phyloP scores from a whole-genome alignment of 192 early-diverging fungal genomes.

The Umbelopsis sp. region DNA sequence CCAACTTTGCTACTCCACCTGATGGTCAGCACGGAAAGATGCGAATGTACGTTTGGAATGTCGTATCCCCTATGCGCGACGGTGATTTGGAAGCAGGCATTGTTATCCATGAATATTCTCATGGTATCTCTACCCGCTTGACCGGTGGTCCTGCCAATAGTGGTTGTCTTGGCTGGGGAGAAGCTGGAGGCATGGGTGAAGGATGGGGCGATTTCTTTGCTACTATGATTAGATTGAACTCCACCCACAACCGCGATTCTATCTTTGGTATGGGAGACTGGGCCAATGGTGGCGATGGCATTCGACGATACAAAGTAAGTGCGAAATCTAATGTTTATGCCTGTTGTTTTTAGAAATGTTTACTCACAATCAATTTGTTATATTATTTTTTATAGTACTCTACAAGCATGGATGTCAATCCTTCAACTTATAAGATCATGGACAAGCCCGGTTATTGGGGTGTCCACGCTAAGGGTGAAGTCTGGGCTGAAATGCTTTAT shows the following conservation, averaged over 20 bases:
- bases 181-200: constrained; percentile 92
- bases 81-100: constrained; percentile 92
- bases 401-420: constrained; percentile 72
- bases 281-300: constrained; percentile 83
- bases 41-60: constrained; percentile 96
- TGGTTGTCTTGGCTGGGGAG: constrained; percentile 86
- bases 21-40: constrained; percentile 90
- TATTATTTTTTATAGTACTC: constrained; percentile 62
- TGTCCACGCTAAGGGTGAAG: constrained; percentile 87
- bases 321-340: too few species aligned
- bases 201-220: constrained; percentile 96
- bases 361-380: constrained; percentile 10
- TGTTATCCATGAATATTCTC: constrained; percentile 92
- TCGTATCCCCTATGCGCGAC: constrained; percentile 71
- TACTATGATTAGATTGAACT: constrained; percentile 72
- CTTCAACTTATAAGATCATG: constrained; percentile 78
- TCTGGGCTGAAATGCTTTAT: constrained; percentile 93
- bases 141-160: constrained; percentile 92
- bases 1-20: constrained; percentile 95
- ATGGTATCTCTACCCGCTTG: constrained; percentile 89
- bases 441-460: constrained; percentile 86
- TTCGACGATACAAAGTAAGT: constrained; percentile 70
- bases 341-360: constrained; percentile 10
- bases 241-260: constrained; percentile 51
- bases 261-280: constrained; percentile 84